Base-by-base conservation (phyloP, 345 rosid species). In the Linum trigynum region DNA sequence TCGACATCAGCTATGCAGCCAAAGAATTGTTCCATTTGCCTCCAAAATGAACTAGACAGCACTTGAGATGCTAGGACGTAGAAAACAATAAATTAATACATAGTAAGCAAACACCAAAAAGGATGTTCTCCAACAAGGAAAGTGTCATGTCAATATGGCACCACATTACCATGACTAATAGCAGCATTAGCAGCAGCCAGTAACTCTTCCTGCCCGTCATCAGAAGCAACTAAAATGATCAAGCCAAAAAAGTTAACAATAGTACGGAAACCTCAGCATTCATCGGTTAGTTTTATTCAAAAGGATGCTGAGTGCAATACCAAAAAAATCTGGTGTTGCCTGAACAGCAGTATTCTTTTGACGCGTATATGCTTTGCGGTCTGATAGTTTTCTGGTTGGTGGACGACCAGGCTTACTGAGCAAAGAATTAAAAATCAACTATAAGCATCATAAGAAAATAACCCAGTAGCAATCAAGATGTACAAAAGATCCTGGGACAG, bases 331-430 rank as follows among this genome's bases (percentile, higher is more conserved):
- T 59, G 85, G 82, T 63, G 85, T 62, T 65, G 83, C 72, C 70
- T 79, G 80, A 58, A 81, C 65, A 11, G 78, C 76, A 16, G 86
- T 65, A 67, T 81, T 88, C 74, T 83, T 85, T 75, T 86, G 89
- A 38, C 91, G 92, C 64, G 75, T 74, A 80, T 90, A 86, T 68
- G 89, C 89, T 79, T 82, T 90, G 59, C 97, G 91, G 71, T 84
- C 97, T 75, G 96, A 82, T 67, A 84, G 87, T 82, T 94, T 94
- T 79, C 97, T 85, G 67, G 89, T 79, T 61, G 92, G 84, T 61
- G 92, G 96, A 72, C 97, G 91, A 63, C 99, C 95, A n/a, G 82
- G 74, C 76, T 84, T 90, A 83, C 97, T 90, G 95, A 69, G 66
- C 39, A 78, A 65, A 77, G 75, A 15, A 73, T 71, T 64, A 57